Evolutionary conservation across 805 yeast genomes (phyloP).

Genomic region (Teunomyces kruisii): DNA sequence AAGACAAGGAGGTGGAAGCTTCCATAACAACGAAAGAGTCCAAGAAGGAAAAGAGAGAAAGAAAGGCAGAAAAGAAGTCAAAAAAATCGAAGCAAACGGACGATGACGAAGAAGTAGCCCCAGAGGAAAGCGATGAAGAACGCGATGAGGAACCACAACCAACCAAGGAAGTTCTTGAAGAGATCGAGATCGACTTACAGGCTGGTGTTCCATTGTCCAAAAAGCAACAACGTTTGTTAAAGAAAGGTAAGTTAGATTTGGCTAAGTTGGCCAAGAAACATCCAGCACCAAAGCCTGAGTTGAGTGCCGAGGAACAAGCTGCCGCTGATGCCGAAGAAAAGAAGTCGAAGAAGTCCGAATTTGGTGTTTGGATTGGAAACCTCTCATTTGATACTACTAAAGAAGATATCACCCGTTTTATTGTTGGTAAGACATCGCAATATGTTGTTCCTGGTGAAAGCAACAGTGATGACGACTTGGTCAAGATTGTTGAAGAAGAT

Average conservation of each 20-base stretch:
- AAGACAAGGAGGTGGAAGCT: slow-evolving; percentile 1
- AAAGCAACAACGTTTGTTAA: slow-evolving; percentile 66
- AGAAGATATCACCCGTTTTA: slow-evolving; percentile 67
- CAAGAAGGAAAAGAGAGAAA: slow-evolving; percentile 20
- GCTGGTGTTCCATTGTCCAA: slow-evolving; percentile 84
- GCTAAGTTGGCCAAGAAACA: slow-evolving; percentile 49
- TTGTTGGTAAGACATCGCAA: slow-evolving; percentile 56
- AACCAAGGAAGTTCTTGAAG: slow-evolving; percentile 57
- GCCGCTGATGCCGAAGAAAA: slow-evolving; percentile 28
- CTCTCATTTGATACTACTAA: slow-evolving; percentile 78
- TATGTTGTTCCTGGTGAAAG: slow-evolving; percentile 12
- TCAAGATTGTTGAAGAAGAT: slow-evolving; percentile 51
- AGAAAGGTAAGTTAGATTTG: slow-evolving; percentile 73
- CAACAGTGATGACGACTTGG: slow-evolving; percentile 24
- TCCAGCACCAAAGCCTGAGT: slow-evolving; percentile 40
- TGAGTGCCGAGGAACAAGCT: slow-evolving; percentile 28
- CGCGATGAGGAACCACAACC: slow-evolving; percentile 10
- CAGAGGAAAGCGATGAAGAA: slow-evolving; percentile 10
- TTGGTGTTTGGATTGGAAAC: slow-evolving; percentile 95
- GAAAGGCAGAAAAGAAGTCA: slow-evolving; percentile 29
- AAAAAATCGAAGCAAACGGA: slow-evolving; percentile 20
- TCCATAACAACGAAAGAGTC: slow-evolving; percentile 13
- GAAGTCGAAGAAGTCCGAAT: slow-evolving; percentile 45
- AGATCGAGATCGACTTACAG: slow-evolving; percentile 65
- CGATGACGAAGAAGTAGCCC: slow-evolving; percentile 9